A percentile compares a stretch with the other conserved stretches of the same genome.
These are phyloP conservation scores for Jackrogersella multiformis DNA, from an alignment of 495 filamentous ascomycete species.

Conservation along the genomic window DNA sequence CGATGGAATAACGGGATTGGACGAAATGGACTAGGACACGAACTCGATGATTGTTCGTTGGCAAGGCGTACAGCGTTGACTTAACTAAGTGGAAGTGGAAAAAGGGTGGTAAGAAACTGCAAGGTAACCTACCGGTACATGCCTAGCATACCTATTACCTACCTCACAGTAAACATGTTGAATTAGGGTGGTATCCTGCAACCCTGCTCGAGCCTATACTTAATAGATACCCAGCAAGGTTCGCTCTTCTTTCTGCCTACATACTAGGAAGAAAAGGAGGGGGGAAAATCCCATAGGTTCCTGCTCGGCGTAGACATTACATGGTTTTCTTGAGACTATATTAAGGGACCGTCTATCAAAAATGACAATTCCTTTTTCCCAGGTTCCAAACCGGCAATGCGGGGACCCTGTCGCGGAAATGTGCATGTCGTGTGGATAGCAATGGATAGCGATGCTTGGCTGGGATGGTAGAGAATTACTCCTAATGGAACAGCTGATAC, in stretches of 20 bases:
- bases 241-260: constrained; percentile 21
- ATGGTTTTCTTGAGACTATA: constrained; percentile 15
- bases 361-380: constrained; percentile 12
- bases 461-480: constrained; percentile 20
- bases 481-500: constrained; percentile 36
- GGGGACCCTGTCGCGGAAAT: constrained; percentile 34
- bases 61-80: constrained; percentile 35
- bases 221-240: constrained; percentile 18
- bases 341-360: constrained; percentile 7
- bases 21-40: constrained; percentile 13
- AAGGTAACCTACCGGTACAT: constrained; percentile 20
- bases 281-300: constrained; percentile 29
- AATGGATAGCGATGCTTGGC: constrained; percentile 22
- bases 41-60: constrained; percentile 21
- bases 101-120: constrained; percentile 40
- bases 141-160: neutral
- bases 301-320: constrained; percentile 11
- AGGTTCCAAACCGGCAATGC: constrained; percentile 35
- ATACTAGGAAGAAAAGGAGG: constrained; percentile 8
- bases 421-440: constrained; percentile 29
- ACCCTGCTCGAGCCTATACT: constrained; percentile 26
- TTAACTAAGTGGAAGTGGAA: constrained; percentile 30
- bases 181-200: constrained; percentile 23
- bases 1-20: constrained; percentile 24
- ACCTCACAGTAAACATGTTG: constrained; percentile 24